Base-by-base conservation (phyloP, 331 rosid species). In the Quercus tomentella region DNA sequence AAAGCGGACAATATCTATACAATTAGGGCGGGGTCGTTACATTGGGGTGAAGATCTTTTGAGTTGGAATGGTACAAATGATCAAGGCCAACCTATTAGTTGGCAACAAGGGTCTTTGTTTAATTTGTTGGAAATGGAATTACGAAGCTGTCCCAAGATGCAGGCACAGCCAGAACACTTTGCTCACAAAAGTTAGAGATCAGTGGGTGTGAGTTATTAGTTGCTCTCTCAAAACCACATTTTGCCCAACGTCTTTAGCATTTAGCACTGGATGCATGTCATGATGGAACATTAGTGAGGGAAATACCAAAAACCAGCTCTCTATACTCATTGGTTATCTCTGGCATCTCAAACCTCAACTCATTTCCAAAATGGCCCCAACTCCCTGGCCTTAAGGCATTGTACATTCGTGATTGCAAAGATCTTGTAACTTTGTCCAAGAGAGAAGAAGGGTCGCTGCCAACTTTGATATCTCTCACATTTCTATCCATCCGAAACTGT, bases 401-500 rank as follows among this genome's bases (percentile, higher is more conserved):
- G 10, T 31, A 81, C 54, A 69, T 68, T 28, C 71, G 6, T 45
- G 76, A 52, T 35, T 76, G 76, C 35, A 14, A 25, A 28, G 77
- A 81, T 35, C 35, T 75, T 7, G 30, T 12, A 43, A 28, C 22
- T 16, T 55, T 76, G 35, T 43, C 77, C 63, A 54, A 52, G 15
- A 56, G 20, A 28, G 73, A 70, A 18, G 62, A 57, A 23, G 54
- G 21, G 10, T 45, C 62, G 52, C 28, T 75, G 37, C 35, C 33
- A 1, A 41, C 72, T 43, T 60, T 58, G 33, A 56, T 49, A 28
- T 67, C 70, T 77, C 80, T 75, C 17, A 7, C 43, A 35, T 43
- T 41, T 10, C 76, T 81, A 16, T 75, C 67, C 76, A 56, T 81
- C 22, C 30, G 22, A 6, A 76, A 81, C 56, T 76, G 80, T 70